phyloP scores from a whole-genome alignment of 2,329 filamentous ascomycete species.

The Didymella segeticola region DNA sequence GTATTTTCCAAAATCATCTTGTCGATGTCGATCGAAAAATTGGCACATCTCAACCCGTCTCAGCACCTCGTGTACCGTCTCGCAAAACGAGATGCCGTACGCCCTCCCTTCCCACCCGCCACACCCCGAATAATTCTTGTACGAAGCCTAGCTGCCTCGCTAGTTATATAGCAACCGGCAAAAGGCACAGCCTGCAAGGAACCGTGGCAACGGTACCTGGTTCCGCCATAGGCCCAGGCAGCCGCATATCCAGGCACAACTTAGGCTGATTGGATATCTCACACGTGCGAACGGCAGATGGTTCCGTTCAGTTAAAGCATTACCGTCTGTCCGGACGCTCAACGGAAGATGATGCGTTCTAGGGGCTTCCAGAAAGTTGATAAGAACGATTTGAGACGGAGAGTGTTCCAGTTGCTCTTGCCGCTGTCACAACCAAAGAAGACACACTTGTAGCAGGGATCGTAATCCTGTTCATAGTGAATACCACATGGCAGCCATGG shows the following conservation, averaged over 20 bases:
- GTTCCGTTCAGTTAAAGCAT: constrained; percentile 5
- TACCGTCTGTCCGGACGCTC: not conserved
- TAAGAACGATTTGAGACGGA: not conserved
- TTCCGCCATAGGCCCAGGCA: no score
- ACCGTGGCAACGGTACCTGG: not conserved
- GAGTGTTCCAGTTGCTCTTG: not conserved
- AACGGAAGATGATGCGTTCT: not conserved
- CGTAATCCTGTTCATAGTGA: not conserved
- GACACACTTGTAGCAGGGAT: no score
- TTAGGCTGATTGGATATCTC: not conserved
- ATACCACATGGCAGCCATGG: not conserved
- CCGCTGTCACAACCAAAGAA: constrained; percentile 2
- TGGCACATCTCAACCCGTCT: constrained; percentile 1
- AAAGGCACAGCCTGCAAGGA: not conserved
- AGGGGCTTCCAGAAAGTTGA: not conserved
- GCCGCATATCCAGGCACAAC: not conserved
- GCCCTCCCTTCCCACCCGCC: not conserved
- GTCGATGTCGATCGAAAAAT: not conserved
- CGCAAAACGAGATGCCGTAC: not conserved
- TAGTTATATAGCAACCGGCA: not conserved
- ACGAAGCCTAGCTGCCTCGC: constrained; percentile 3
- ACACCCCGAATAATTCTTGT: not conserved
- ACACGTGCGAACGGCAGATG: no score
- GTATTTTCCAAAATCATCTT: not conserved
- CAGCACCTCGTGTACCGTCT: constrained; percentile 7